Conservation (phyloP, 441 rosid genomes). For the Bocquillonia castaneifolia region DNA sequence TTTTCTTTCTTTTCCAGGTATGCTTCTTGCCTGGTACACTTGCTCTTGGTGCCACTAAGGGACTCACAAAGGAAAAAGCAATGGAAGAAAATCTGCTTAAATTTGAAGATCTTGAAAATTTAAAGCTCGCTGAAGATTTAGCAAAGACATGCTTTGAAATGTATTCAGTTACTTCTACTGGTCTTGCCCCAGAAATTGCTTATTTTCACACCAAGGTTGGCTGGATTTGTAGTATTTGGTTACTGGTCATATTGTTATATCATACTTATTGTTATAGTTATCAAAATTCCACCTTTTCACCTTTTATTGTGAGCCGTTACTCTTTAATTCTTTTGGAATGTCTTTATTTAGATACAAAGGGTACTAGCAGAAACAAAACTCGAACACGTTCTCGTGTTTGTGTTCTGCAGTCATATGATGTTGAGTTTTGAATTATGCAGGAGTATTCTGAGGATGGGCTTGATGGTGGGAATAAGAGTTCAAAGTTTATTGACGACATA, state of each 20-base stretch:
- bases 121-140: slow-evolving; percentile 92
- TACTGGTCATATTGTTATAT: slow-evolving; percentile 3
- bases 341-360: too few relatives aligned
- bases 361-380: too few relatives aligned
- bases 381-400: slow-evolving; percentile 13
- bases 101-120: slow-evolving; percentile 82
- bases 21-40: slow-evolving; percentile 93
- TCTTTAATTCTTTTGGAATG: neutral
- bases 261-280: slow-evolving; percentile 6
- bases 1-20: slow-evolving; percentile 46
- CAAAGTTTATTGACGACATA: slow-evolving; percentile 68
- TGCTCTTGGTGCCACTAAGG: slow-evolving; percentile 96
- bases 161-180: slow-evolving; percentile 90
- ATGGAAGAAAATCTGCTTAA: slow-evolving; percentile 68
- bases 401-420: slow-evolving; percentile 14
- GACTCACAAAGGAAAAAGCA: slow-evolving; percentile 72
- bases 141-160: slow-evolving; percentile 93
- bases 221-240: slow-evolving; percentile 10
- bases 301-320: slow-evolving; percentile 8
- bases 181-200: slow-evolving; percentile 96
- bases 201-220: slow-evolving; percentile 87
- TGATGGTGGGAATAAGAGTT: slow-evolving; percentile 88
- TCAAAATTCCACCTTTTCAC: neutral
- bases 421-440: slow-evolving; percentile 41
- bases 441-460: slow-evolving; percentile 72